Evolutionary conservation across 768 basidiomycete species (phyloP).

Genomic region (Rhodotorula graminis): DNA sequence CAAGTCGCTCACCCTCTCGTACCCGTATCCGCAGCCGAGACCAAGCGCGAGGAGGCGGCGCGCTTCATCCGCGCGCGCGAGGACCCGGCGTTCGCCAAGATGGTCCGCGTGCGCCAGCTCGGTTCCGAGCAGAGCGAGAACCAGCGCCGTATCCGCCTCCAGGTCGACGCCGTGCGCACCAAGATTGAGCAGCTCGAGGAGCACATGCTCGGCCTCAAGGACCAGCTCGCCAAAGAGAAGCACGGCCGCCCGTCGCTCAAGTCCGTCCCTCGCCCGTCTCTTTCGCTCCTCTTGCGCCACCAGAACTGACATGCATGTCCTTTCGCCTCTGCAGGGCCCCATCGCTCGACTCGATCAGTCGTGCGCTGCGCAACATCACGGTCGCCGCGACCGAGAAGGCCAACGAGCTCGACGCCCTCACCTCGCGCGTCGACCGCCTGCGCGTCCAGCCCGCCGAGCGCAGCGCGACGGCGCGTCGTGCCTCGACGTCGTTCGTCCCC

Average conservation of each 20-base stretch:
- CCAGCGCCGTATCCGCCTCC: slow-evolving; percentile 70
- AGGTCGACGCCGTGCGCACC: slow-evolving; percentile 57
- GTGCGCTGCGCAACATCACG: slow-evolving; percentile 80
- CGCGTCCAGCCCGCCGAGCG: slow-evolving; percentile 20
- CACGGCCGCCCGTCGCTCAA: slow-evolving; percentile 27
- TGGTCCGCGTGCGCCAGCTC: slow-evolving; percentile 68
- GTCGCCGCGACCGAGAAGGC: slow-evolving; percentile 44
- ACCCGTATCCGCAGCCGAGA: slow-evolving; percentile 57
- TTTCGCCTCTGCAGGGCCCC: slow-evolving; percentile 59
- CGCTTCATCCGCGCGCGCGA: slow-evolving; percentile 71
- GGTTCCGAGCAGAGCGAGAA: slow-evolving; percentile 82
- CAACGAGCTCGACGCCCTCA: slow-evolving; percentile 47
- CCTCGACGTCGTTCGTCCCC: neutral
- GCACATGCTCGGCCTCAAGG: slow-evolving; percentile 64
- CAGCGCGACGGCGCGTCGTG: neutral
- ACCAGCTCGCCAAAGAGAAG: slow-evolving; percentile 58
- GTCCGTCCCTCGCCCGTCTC: too few species aligned
- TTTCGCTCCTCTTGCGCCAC: neutral
- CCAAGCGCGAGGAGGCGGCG: slow-evolving; percentile 73
- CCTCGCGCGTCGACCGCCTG: slow-evolving; percentile 41
- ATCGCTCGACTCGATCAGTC: slow-evolving; percentile 74
- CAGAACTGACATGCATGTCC: neutral
- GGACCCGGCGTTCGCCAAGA: slow-evolving; percentile 72
- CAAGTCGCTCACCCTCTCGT: neutral
- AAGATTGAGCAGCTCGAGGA: slow-evolving; percentile 75